Evolutionary conservation across 164 flowering plant genomes (phyloP).

Genomic region (Magnolia changhungtana): DNA sequence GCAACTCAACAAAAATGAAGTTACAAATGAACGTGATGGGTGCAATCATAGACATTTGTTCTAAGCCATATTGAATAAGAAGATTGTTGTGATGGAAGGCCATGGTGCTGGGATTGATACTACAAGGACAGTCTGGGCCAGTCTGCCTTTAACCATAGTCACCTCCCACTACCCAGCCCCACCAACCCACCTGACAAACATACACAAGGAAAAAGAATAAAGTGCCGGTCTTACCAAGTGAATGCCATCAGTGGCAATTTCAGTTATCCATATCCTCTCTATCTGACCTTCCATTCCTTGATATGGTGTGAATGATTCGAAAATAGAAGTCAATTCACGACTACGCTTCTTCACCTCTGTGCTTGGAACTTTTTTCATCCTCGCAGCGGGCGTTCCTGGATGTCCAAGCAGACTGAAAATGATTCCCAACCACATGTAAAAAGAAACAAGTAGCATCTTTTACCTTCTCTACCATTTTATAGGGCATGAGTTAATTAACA

Average conservation of each 20-base stretch:
- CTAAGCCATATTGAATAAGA: neutral
- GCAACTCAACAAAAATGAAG: neutral
- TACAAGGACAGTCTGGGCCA: neutral
- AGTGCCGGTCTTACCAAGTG: conserved; percentile 68
- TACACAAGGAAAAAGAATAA: neutral
- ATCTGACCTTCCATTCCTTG: conserved; percentile 81
- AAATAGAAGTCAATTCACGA: conserved; percentile 87
- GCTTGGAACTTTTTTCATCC: conserved; percentile 96
- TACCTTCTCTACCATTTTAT: neutral
- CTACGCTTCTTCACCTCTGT: conserved; percentile 82
- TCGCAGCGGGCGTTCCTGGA: conserved; percentile 97
- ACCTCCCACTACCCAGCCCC: neutral
- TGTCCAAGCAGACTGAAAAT: neutral
- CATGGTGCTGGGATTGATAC: neutral
- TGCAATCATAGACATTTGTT: neutral
- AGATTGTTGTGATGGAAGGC: neutral
- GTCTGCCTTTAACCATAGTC: neutral
- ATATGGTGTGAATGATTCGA: conserved; percentile 91
- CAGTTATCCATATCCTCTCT: conserved; percentile 96
- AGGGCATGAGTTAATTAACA: neutral
- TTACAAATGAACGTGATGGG: neutral
- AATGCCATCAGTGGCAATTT: conserved; percentile 80
- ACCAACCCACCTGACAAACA: neutral
- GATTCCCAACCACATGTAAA: neutral
- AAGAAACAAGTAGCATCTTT: neutral